Conservation (phyloP, 345 rosid species). For the Brassica nigra region DNA sequence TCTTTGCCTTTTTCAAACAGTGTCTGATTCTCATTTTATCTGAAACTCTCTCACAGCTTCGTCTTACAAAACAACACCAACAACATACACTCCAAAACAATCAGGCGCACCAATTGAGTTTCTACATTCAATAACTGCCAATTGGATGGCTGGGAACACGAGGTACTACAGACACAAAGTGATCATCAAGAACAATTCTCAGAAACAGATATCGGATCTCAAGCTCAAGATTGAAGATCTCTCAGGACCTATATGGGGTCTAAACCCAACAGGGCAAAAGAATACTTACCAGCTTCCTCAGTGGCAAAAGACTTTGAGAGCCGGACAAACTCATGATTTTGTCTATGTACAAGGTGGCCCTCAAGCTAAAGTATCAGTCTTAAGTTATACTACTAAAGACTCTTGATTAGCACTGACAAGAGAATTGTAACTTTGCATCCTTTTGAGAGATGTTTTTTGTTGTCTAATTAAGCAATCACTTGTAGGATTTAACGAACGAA, state of each 20-base stretch:
- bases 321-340: slow-evolving; percentile 54
- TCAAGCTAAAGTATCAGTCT: slow-evolving; percentile 63
- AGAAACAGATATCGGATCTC: slow-evolving; percentile 51
- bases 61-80: slow-evolving; percentile 32
- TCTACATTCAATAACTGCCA: slow-evolving; percentile 62
- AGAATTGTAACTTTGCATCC: background rate
- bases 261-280: slow-evolving; percentile 49
- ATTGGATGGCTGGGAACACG: slow-evolving; percentile 55
- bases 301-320: slow-evolving; percentile 47
- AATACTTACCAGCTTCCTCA: slow-evolving; percentile 59
- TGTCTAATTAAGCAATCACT: background rate
- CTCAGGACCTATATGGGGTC: slow-evolving; percentile 71
- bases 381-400: slow-evolving; percentile 61
- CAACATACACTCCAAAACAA: slow-evolving; percentile 34
- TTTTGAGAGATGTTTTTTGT: slow-evolving; percentile 13
- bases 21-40: background rate
- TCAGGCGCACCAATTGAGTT: slow-evolving; percentile 53
- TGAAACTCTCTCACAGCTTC: slow-evolving; percentile 33
- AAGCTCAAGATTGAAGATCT: slow-evolving; percentile 56
- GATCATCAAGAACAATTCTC: slow-evolving; percentile 57
- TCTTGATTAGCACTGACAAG: background rate
- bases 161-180: slow-evolving; percentile 73
- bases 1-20: background rate
- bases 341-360: slow-evolving; percentile 83
- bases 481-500: background rate